Conservation (phyloP, 192 early-diverging fungal species). For the Gryganskiella cystojenkinii region DNA sequence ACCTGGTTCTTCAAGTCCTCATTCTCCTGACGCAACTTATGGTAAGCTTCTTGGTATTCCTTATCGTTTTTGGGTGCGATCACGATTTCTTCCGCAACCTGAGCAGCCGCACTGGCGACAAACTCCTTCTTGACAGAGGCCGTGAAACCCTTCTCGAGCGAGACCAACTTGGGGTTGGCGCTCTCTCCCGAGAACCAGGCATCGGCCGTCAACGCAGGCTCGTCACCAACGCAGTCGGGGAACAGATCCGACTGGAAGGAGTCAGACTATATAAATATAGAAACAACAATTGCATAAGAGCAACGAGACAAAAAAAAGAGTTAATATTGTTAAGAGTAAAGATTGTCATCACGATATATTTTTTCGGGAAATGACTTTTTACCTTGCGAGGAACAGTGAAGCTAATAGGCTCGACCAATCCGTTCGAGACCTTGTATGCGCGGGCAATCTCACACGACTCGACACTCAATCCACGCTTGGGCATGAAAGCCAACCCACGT, state of each 20-base stretch:
- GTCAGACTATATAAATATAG: conserved; percentile 74
- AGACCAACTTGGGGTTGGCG: conserved; percentile 81
- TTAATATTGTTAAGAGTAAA: neutral
- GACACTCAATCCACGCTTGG: conserved; percentile 91
- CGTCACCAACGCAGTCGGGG: conserved; percentile 85
- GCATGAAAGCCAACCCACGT: conserved; percentile 93
- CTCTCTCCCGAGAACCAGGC: conserved; percentile 93
- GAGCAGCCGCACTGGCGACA: conserved; percentile 71
- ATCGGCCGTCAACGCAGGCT: conserved; percentile 86
- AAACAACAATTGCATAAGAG: neutral
- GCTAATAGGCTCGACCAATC: conserved; percentile 93
- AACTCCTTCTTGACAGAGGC: conserved; percentile 79
- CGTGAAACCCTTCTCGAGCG: conserved; percentile 78
- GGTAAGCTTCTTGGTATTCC: conserved; percentile 80
- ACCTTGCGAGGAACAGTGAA: conserved; percentile 97
- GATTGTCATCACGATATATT: neutral
- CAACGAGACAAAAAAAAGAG: too few relatives aligned
- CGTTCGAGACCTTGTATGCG: conserved; percentile 93
- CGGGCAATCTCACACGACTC: conserved; percentile 91
- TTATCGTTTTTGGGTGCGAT: conserved; percentile 50
- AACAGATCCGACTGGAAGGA: conserved; percentile 97
- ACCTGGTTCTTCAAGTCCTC: conserved; percentile 83
- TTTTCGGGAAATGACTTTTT: conserved; percentile 1
- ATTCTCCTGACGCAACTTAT: conserved; percentile 81
- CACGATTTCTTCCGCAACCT: conserved; percentile 49